Conservation (phyloP, 163 green algal genomes). For the Chlorella variabilis region DNA sequence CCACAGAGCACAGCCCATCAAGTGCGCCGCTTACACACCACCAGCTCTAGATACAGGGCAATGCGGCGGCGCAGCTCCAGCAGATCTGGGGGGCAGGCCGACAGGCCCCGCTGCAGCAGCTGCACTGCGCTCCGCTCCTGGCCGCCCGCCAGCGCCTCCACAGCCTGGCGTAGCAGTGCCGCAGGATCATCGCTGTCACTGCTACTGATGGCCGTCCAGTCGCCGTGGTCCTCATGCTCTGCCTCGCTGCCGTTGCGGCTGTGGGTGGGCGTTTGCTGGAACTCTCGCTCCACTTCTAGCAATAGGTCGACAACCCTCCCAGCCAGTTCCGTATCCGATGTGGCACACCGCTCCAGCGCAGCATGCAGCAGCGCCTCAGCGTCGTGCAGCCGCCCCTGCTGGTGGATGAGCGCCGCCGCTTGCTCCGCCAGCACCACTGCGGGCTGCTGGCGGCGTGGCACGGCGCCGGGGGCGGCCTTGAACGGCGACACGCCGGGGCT, state of each 20-base stretch:
- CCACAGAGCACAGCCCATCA: too few species aligned
- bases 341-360: constrained; percentile 4
- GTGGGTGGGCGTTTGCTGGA: constrained; percentile 12
- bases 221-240: background rate
- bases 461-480: background rate
- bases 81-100: background rate
- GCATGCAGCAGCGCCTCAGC: constrained; percentile 20
- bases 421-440: constrained; percentile 5
- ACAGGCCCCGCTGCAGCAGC: background rate
- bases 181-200: background rate
- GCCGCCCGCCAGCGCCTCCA: background rate
- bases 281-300: constrained; percentile 8
- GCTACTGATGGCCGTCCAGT: background rate
- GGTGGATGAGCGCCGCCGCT: background rate
- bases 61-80: constrained; percentile 10
- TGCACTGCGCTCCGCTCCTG: background rate
- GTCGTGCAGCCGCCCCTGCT: constrained; percentile 7
- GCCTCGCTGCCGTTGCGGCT: background rate
- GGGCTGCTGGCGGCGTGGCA: background rate
- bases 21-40: constrained; percentile 33
- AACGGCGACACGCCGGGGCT: background rate
- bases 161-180: background rate
- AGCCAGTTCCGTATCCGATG: background rate
- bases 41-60: constrained; percentile 10
- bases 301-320: background rate